A percentile compares a stretch with the other conserved stretches of the same genome.
These are phyloP conservation scores for Lyophyllum semitale DNA, from an alignment of 768 basidiomycete genomes.

Conservation along the genomic window DNA sequence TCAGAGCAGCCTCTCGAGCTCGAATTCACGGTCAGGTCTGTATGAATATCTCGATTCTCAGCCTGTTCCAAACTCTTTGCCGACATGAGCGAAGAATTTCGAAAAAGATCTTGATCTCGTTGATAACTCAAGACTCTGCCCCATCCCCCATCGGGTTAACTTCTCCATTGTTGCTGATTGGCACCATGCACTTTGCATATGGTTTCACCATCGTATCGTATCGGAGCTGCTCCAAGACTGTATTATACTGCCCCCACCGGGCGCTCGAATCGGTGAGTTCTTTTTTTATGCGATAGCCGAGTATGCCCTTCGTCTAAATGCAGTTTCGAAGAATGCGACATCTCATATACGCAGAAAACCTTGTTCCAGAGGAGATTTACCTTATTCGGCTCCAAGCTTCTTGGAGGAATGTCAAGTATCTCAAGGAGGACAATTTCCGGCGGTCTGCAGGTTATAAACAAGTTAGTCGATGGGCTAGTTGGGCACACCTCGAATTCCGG, in stretches of 20 bases:
- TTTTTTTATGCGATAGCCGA: neutral
- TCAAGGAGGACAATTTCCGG: neutral
- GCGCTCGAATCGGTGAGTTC: neutral
- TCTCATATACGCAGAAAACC: neutral
- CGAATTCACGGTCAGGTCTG: too few species aligned
- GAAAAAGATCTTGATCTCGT: too few species aligned
- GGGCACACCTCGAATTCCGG: too few species aligned
- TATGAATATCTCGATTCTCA: too few species aligned
- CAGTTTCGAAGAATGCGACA: neutral
- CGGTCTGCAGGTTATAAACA: neutral
- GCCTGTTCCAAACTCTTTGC: too few species aligned
- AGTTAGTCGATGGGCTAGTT: too few species aligned
- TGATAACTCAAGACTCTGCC: too few species aligned
- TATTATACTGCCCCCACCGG: neutral
- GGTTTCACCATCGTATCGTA: neutral
- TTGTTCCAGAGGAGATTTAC: neutral
- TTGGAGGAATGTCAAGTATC: neutral
- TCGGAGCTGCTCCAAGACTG: neutral
- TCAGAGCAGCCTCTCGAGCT: too few species aligned
- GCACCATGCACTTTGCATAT: neutral
- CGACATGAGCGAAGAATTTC: too few species aligned
- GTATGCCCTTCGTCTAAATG: neutral
- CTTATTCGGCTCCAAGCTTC: neutral
- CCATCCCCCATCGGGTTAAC: too few species aligned
- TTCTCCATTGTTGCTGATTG: neutral